Conservation (phyloP, 352 stramenopile genomes). For the Pythium brassicae region DNA sequence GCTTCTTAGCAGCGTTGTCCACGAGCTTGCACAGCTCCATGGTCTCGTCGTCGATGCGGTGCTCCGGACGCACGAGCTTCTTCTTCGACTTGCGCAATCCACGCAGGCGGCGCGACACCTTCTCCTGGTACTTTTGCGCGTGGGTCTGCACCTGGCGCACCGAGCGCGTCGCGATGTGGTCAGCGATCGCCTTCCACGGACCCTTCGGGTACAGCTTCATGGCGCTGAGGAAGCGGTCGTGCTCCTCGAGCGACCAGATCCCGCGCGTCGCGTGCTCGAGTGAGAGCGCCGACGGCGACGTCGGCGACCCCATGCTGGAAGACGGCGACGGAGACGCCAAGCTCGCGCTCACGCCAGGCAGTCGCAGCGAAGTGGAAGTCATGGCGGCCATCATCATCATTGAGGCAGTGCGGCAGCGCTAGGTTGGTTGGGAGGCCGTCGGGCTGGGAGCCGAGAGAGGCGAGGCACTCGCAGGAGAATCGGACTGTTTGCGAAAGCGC, state of each 20-base stretch:
- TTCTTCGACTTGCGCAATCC: constrained; percentile 71
- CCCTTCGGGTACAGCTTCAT: constrained; percentile 68
- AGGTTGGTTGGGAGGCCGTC: not conserved
- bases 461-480: too few species aligned
- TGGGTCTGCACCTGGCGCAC: constrained; percentile 72
- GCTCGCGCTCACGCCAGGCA: constrained; percentile 7
- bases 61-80: constrained; percentile 51
- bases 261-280: constrained; percentile 16
- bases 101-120: constrained; percentile 56
- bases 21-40: constrained; percentile 58
- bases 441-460: too few species aligned
- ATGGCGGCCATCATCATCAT: constrained; percentile 17
- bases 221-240: constrained; percentile 65
- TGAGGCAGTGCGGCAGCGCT: not conserved
- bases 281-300: not conserved
- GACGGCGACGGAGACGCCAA: too few species aligned
- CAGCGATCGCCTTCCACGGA: constrained; percentile 68
- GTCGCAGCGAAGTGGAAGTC: constrained; percentile 14
- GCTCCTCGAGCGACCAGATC: constrained; percentile 65
- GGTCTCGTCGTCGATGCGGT: constrained; percentile 56
- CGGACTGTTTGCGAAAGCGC: not conserved
- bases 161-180: constrained; percentile 64
- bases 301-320: too few species aligned
- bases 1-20: constrained; percentile 40
- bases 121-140: constrained; percentile 80